Conservation (phyloP, 768 basidiomycete genomes). For the Cubamyces lactineus region DNA sequence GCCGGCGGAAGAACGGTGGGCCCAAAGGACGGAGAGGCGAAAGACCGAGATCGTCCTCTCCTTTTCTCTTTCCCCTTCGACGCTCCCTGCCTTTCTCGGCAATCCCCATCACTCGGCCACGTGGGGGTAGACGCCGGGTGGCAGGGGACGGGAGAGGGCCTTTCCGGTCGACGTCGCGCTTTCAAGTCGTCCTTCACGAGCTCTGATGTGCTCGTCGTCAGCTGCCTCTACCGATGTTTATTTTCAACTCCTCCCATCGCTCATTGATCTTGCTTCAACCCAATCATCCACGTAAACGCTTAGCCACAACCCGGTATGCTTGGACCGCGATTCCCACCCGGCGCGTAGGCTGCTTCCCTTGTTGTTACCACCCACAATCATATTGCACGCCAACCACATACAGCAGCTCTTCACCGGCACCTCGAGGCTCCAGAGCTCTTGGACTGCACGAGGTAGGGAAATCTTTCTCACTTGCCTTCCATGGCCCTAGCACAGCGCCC, state of each 20-base stretch:
- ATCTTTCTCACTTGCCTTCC: not conserved
- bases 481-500: not conserved
- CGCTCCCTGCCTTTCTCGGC: not conserved
- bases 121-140: not conserved
- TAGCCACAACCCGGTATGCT: too few species aligned
- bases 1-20: not conserved
- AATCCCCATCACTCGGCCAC: not conserved
- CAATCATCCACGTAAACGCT: too few species aligned
- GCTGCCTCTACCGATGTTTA: not conserved
- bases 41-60: constrained; percentile 2
- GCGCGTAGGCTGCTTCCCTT: too few species aligned
- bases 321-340: too few species aligned
- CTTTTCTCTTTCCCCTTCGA: not conserved
- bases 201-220: not conserved
- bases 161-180: not conserved
- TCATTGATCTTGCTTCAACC: too few species aligned
- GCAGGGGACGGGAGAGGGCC: not conserved
- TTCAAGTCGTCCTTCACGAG: not conserved
- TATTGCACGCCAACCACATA: too few species aligned
- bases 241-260: too few species aligned
- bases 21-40: not conserved
- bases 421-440: not conserved
- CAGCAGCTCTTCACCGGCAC: not conserved
- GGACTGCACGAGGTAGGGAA: not conserved
- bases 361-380: too few species aligned